phyloP scores from a whole-genome alignment of 176 grass and related monocot genomes.

The bread wheat (Triticum aestivum) region IWGSC_CS_RefSeq_v2.1 NC_057794.1:466492665-466493164 shows the following conservation, averaged over 20 bases:
- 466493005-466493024: background rate
- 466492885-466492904: background rate
- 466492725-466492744: too few relatives aligned
- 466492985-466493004: background rate
- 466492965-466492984: background rate
- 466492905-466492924: background rate
- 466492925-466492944: background rate
- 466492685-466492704: too few relatives aligned
- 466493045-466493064: background rate
- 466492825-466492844: background rate
- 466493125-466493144: background rate
- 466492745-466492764: too few relatives aligned
- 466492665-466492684: too few relatives aligned
- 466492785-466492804: too few relatives aligned
- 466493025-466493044: background rate
- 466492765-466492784: too few relatives aligned
- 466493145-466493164: too few relatives aligned
- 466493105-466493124: background rate
- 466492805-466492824: too few relatives aligned
- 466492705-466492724: too few relatives aligned
- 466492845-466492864: background rate
- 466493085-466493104: background rate
- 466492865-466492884: background rate
- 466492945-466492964: background rate
- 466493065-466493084: background rate